Base-by-base conservation (phyloP, 495 filamentous ascomycete species). In the Xylaria palmicola region DNA sequence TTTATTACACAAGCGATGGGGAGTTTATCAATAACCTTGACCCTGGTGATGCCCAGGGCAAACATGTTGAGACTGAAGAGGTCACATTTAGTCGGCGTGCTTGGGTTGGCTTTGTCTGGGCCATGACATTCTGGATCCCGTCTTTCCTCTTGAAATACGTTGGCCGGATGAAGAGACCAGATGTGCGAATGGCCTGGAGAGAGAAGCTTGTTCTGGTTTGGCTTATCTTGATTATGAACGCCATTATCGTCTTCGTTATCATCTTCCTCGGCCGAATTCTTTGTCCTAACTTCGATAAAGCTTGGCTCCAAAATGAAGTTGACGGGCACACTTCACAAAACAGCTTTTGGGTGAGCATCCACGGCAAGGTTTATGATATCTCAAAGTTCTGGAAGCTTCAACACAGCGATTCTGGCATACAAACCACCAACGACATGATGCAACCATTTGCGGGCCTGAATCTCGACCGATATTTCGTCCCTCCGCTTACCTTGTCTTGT, bases 111-210 rank as follows among this genome's bases (percentile, higher is more conserved):
- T 74, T 92, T 22, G 90, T 93, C 12, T 98, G 93, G 93, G 80
- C 83, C 4, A 62, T 93, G 48, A 98, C 94, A 1, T 98, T 91
- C 68, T 98, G 91, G 92, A 95, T 97, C 63, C 94, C 94, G 1
- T 97, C 93, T 2, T 92, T 92, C 51, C 52, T 87, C 0, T 83
- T 98, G 2, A 79, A 80, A n/a, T 88, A 83, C 53, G 65, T 98
- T 62, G 94, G 94, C 17, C 88, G 94, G 19, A 98, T 98, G 94
- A 96, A 96, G 76, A 86, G 94, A 41, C 94, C 94, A 1, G 94
- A 98, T 75, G 90, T 98, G 41, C 89, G 94, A 1, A 89, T 98
- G 85, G 94, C 94, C 5, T 98, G 94, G 94, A 80, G 93, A 70
- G 94, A 98, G 67, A 98, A 98, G 75, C 37, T 98, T 39, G 86